Conservation (phyloP, 805 yeast species). For the Tetrapisispora fleetii region DNA sequence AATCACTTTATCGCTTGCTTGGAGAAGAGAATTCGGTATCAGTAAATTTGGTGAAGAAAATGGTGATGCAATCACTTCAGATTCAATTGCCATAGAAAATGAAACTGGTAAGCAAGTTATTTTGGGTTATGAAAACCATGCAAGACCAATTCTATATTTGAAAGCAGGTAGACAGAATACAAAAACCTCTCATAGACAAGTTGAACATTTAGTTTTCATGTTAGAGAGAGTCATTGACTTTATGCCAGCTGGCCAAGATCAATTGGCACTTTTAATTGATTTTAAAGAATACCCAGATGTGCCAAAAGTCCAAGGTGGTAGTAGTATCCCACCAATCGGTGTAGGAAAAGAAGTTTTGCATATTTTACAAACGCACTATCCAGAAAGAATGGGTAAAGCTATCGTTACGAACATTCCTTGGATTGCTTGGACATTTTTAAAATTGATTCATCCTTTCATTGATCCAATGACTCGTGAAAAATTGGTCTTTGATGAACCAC, state of each 20-base stretch:
- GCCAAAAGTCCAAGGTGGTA: conserved; percentile 43
- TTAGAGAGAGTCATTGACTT: conserved; percentile 85
- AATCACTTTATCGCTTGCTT: conserved; percentile 65
- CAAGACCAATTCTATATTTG: conserved; percentile 85
- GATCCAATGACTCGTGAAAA: conserved; percentile 94
- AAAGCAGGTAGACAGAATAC: conserved; percentile 96
- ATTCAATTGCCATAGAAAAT: conserved; percentile 53
- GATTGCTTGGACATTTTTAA: conserved; percentile 86
- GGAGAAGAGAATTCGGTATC: conserved; percentile 93
- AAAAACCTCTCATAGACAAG: conserved; percentile 78
- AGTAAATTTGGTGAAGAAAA: conserved; percentile 35
- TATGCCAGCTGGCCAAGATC: conserved; percentile 96
- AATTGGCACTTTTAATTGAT: conserved; percentile 83
- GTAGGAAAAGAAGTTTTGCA: conserved; percentile 87
- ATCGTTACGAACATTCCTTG: conserved; percentile 87
- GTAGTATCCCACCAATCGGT: conserved; percentile 79
- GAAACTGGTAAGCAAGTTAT: conserved; percentile 89
- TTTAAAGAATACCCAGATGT: conserved; percentile 62
- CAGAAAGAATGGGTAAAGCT: conserved; percentile 92
- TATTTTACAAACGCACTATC: conserved; percentile 93
- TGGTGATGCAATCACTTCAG: conserved; percentile 43
- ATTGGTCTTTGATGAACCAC: conserved; percentile 84
- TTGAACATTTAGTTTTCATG: conserved; percentile 91
- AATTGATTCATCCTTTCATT: conserved; percentile 87
- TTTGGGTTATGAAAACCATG: conserved; percentile 80